Percentiles rank a stretch among this genome's conserved stretches.
Evolutionary conservation across 768 basidiomycete genomes (phyloP).

Genomic region (Leucocoprinus birnbaumii): DNA sequence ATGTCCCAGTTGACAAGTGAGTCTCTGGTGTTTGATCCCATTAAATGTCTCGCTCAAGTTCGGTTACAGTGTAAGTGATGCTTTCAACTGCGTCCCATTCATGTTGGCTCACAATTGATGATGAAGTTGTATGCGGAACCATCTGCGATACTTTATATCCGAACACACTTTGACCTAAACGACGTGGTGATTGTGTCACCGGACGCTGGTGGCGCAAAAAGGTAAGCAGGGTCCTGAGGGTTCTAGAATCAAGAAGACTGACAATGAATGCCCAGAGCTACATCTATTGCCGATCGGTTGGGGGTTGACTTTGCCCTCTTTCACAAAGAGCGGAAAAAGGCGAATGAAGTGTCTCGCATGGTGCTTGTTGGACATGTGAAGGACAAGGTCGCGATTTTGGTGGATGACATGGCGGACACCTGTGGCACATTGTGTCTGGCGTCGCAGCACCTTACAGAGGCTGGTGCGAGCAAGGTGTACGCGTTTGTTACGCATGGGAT

Average conservation of each 20-base stretch:
- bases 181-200: constrained; percentile 95
- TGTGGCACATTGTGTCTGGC: constrained; percentile 94
- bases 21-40: constrained; percentile 30
- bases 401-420: constrained; percentile 99
- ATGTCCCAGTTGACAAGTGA: constrained; percentile 99
- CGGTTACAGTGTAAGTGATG: constrained; percentile 20
- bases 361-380: constrained; percentile 92
- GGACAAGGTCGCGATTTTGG: constrained; percentile 90
- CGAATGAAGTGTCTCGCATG: constrained; percentile 93
- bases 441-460: constrained; percentile 83
- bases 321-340: constrained; percentile 98
- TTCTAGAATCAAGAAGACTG: constrained; percentile 5
- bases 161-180: constrained; percentile 80
- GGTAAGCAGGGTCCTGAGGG: constrained; percentile 44
- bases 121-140: constrained; percentile 91
- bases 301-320: constrained; percentile 98
- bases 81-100: constrained; percentile 13
- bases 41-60: constrained; percentile 11
- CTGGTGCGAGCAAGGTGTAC: constrained; percentile 81
- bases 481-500: constrained; percentile 98
- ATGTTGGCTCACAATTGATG: constrained; percentile 14
- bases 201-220: constrained; percentile 97
- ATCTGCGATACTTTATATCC: constrained; percentile 91
- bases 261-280: constrained; percentile 59
- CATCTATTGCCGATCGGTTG: constrained; percentile 93